Evolutionary conservation across 192 early-diverging fungal species (phyloP), one percentile per base, ranked within the genome.

Genomic region (Podila minutissima): DNA sequence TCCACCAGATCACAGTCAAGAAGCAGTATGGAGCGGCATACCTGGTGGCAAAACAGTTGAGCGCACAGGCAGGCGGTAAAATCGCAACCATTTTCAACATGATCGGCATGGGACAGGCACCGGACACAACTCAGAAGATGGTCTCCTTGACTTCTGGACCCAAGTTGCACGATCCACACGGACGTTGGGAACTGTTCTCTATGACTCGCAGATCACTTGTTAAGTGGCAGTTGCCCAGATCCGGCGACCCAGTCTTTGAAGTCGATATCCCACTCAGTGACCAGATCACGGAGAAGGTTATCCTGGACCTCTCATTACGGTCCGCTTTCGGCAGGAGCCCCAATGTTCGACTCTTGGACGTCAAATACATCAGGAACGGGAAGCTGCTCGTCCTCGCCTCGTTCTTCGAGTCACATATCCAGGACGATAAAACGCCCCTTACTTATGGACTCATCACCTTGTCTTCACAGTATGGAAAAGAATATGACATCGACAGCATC

Each of bases 151-250:
- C 71, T 31, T 81, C 77, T 17, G 77, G 77, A 64, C 77, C 77
- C 33, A 81, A 69, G 58, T 50, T 65, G 41, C 77, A 81, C 41
- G 77, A 81, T 32, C 67, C 38, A 1, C 60, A 73, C 29, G 77
- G 77, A 55, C 61, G 77, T 15, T 81, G 77, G 77, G 71, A 81
- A 46, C 17, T 81, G 20, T 81, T 50, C 53, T 66, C 63, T 19
- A 58, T 81, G 71, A 81, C 71, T 17, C 71, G 71, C 32, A 63
- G 62, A 69, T 59, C 69, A 4, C 69, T 81, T 9, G 31, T 69
- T 49, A 69, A 63, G 29, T 81, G 77, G 77, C 66, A 69, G 31
- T 32, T 81, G 22, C 48, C 65, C 53, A 65, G 77, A 41, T 72
- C 71, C 15, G 77, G 77, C 51, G 77, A 81, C 28, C 68, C 38